Evolutionary conservation across 768 basidiomycete species (phyloP), one percentile per base, ranked within the genome.

Genomic region (Lactifluus volemus): DNA sequence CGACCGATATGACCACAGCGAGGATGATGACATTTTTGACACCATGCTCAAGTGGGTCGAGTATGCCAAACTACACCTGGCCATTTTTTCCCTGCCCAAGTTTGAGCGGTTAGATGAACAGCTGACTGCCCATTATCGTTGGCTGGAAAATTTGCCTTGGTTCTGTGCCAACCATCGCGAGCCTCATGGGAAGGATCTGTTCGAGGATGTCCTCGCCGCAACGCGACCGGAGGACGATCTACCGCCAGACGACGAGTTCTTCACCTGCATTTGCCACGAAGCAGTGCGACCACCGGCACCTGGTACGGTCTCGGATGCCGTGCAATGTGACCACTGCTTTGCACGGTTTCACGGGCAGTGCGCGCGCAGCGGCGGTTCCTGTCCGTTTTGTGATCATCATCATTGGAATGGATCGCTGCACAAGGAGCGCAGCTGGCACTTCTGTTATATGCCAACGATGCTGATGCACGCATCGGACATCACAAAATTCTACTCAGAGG

Each of bases 341-440:
- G 91, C 90, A 51, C 78, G 89, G 52, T 93, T 93, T 73, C 90
- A 93, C 63, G 89, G 89, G 5, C 79, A 84, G 52, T 92, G 90
- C 67, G 90, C 89, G 11, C 85, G 85, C 65, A 89, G 87, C 64
- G 90, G 90, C n/a, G 91, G 90, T 39, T 93, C 90, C 5, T 93
- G 90, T 69, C 90, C 90, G 0, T 93, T 93, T 76, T 93, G 90
- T 65, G 90, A 93, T 65, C 89, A 91, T 67, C 87, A 91, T 63
- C 91, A 93, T 68, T 92, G 90, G 90, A 90, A 92, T 66, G 90
- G 90, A 19, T 81, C 86, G 3, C 85, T 92, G 55, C 83, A 84
- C 70, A 92, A 91, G 71, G 81, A 88, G 64, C 84, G 91, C 51
- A 87, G 79, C 66, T 93, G 84, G 82, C 89, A 92, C 68, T 92